Evolutionary conservation across 176 grass and related monocot genomes (phyloP), one percentile per base, ranked within the genome.

Genomic region (Urochloa ruziziensis): DNA sequence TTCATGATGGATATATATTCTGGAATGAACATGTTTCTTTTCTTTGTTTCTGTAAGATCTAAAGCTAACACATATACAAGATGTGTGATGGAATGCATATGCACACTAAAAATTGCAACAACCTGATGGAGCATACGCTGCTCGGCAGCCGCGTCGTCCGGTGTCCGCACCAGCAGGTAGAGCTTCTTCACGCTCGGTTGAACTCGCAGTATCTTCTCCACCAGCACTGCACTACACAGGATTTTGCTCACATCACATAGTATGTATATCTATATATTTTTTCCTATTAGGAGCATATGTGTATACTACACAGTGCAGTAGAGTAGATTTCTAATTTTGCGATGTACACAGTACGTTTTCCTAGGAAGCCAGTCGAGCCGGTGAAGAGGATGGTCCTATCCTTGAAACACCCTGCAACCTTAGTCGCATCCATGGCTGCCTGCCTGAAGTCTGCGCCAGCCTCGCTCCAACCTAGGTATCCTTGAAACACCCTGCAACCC

Each of bases 301-400:
- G 3, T 16, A 48, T 17, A 48, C n/a, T 46, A 14, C 8, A 13
- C 1, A 46, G 6, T 24, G 12, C 9, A 44, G 43, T 1, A 17
- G 47, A 17, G 16, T 49, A 49, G 2, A 49, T 18, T 51, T n/a
- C n/a, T n/a, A n/a, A n/a, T n/a, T n/a, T n/a, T n/a, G n/a, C 29
- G 6, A 10, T 2, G 4, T 10, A 7, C 25, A 25, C 11, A 25
- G 2, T 88, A 94, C 92, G 67, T 79, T 91, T 94, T 5, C 82
- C 89, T 17, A 91, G 74, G 27, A 84, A 94, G 10, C 92, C 92
- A 56, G 89, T 94, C 7, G 89, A 89, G n/a, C 92, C 89, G 2
- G 88, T 94, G 69, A 94, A 28, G 13, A 94, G 89, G 62, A 89
- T 52, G 35, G 32, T 89, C 88, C 91, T 89, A 30, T 74, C 74